Conservation (phyloP, 331 rosid genomes). For the Arachis monticola region DNA sequence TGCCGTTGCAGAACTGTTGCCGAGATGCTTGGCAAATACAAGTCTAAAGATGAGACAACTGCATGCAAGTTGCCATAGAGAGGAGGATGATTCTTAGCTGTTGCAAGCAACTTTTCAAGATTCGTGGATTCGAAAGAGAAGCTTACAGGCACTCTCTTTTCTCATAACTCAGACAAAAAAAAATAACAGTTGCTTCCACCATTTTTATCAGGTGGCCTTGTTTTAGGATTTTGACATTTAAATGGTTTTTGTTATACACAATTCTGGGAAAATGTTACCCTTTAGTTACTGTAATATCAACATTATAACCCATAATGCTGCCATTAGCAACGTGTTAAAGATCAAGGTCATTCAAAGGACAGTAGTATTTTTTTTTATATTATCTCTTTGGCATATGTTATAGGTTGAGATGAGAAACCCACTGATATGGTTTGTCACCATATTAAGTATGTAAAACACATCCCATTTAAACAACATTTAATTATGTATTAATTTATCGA, state of each 20-base stretch:
- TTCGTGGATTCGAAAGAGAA: slow-evolving; percentile 1
- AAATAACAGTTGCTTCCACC: no score
- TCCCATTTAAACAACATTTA: no score
- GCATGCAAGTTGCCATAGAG: slow-evolving; percentile 76
- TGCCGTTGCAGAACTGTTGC: slow-evolving; percentile 93
- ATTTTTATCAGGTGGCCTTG: neutral
- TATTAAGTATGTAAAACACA: no score
- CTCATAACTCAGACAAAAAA: neutral
- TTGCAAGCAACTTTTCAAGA: slow-evolving; percentile 2
- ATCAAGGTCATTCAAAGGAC: neutral
- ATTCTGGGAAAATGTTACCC: neutral
- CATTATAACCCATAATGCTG: neutral
- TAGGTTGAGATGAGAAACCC: no score
- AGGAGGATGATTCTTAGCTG: slow-evolving; percentile 23
- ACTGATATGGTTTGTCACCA: no score
- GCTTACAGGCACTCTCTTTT: neutral
- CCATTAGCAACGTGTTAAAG: neutral
- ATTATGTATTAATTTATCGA: no score
- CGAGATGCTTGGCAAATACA: slow-evolving; percentile 84
- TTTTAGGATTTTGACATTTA: slow-evolving; percentile 27
- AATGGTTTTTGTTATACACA: neutral
- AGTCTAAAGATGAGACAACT: slow-evolving; percentile 61
- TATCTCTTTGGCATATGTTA: no score
- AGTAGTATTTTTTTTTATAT: no score
- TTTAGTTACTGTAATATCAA: neutral